Evolutionary conservation across 352 stramenopile genomes (phyloP).

Genomic region (Plasmopara halstedii): DNA sequence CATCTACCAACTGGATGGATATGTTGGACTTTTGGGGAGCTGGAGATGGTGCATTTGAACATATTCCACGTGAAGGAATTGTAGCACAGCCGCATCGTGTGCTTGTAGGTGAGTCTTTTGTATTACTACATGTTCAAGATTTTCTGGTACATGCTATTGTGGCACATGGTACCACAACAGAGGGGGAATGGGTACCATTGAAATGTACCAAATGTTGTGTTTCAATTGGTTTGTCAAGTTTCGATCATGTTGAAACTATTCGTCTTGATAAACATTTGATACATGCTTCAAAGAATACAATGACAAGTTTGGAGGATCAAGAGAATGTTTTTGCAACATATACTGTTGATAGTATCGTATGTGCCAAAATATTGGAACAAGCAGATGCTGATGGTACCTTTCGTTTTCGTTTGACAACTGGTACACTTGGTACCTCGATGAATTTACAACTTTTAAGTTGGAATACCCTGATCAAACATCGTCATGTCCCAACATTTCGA

Average conservation of each 20-base stretch:
- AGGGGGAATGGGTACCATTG: conserved; percentile 28
- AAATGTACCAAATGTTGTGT: conserved; percentile 34
- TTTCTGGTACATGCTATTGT: conserved; percentile 14
- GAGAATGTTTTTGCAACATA: conserved; percentile 57
- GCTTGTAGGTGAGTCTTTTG: conserved; percentile 54
- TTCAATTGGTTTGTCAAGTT: conserved; percentile 28
- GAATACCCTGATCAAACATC: conserved; percentile 51
- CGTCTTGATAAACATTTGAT: conserved; percentile 59
- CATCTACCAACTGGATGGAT: conserved; percentile 79
- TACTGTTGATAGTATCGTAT: conserved; percentile 64
- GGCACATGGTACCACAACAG: conserved; percentile 3
- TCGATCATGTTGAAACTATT: conserved; percentile 37
- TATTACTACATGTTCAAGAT: conserved; percentile 53
- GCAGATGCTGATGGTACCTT: conserved; percentile 71
- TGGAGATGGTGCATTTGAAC: conserved; percentile 69
- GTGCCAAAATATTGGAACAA: conserved; percentile 54
- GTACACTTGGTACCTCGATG: not conserved
- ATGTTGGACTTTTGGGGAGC: conserved; percentile 85
- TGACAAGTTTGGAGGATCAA: not conserved
- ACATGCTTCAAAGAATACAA: conserved; percentile 7
- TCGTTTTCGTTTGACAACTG: conserved; percentile 38
- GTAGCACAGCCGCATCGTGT: conserved; percentile 37
- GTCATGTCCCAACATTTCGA: conserved; percentile 21
- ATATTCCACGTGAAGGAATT: conserved; percentile 68
- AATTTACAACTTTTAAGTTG: conserved; percentile 61